Evolutionary conservation across 306 rosid species (phyloP), one percentile per base, ranked within the genome.

Genomic region (Gillenia trifoliata): DNA sequence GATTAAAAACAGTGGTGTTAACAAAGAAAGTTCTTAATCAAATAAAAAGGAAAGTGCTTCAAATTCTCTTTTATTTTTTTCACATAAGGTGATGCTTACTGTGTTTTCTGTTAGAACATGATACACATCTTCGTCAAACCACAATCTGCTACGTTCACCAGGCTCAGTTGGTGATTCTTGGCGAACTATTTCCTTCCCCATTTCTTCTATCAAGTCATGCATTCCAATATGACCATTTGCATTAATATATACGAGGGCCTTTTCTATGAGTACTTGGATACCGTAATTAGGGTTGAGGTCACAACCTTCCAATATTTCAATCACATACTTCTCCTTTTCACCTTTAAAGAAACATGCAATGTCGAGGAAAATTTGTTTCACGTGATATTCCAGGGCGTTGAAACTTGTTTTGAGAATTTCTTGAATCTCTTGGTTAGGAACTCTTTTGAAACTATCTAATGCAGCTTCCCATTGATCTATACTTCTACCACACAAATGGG

Each of bases 151-250:
- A 0, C 79, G 77, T 55, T 62, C 60, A 0, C 86, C 54, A 1
- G 71, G 80, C 11, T 78, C 71, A 17, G 15, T 28, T 38, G 63
- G 63, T 0, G 83, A 40, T 11, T 23, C 83, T 47, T 17, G 31
- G 19, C 77, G 28, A 57, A 68, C 80, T 56, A 81, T 71, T 41
- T 81, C 67, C 54, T 43, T 72, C 1, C 86, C 90, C 40, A 83
- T 38, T 68, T 79, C 80, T 70, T 85, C 78, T 2, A 83, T 23
- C 55, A 83, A 81, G 64, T 85, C 82, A 83, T 82, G 92, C 88
- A 85, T 79, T 38, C 26, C 5, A 17, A 86, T 30, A 6, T 3
- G 13, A 0, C 45, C 40, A 2, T n/a, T 9, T 1, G 11, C 56
- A 64, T 47, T 9, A 3, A 74, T 45, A 10, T 63, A 57, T 28